These are phyloP conservation scores for Physcomitrellopsis africana DNA, from an alignment of 225 moss, liverwort and hornwort genomes.

Conservation along the genomic window DNA sequence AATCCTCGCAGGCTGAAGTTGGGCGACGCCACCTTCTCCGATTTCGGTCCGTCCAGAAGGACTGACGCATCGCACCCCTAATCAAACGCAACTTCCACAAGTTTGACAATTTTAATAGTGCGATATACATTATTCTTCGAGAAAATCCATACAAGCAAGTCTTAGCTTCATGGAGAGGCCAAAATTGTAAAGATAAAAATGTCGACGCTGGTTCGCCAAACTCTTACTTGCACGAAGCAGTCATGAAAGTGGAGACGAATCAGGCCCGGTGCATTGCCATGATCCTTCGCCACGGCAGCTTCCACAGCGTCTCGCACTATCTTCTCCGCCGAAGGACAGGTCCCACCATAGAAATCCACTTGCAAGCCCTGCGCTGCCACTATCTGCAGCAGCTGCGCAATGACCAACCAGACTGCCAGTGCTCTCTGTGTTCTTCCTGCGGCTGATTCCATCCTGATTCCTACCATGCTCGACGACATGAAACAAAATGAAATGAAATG, in stretches of 20 bases:
- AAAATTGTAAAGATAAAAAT: no score
- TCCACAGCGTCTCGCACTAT: slow-evolving; percentile 38
- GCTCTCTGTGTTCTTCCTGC: neutral
- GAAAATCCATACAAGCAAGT: neutral
- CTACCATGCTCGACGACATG: slow-evolving; percentile 23
- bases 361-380: slow-evolving; percentile 31
- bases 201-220: neutral
- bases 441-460: neutral
- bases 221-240: slow-evolving; percentile 56
- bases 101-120: neutral
- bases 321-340: slow-evolving; percentile 46
- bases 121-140: no score
- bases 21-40: slow-evolving; percentile 52
- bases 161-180: neutral
- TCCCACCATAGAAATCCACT: slow-evolving; percentile 50
- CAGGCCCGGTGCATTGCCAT: slow-evolving; percentile 46
- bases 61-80: slow-evolving; percentile 65
- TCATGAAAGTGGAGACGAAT: slow-evolving; percentile 64
- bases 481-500: no score
- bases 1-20: slow-evolving; percentile 59
- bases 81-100: slow-evolving; percentile 5
- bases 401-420: slow-evolving; percentile 18
- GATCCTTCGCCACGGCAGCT: slow-evolving; percentile 26
- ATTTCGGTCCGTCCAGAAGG: slow-evolving; percentile 50
- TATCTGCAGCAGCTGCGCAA: slow-evolving; percentile 19